Base-by-base conservation (phyloP, 257 asterid genomes). In the Ehretia macrophylla region DNA sequence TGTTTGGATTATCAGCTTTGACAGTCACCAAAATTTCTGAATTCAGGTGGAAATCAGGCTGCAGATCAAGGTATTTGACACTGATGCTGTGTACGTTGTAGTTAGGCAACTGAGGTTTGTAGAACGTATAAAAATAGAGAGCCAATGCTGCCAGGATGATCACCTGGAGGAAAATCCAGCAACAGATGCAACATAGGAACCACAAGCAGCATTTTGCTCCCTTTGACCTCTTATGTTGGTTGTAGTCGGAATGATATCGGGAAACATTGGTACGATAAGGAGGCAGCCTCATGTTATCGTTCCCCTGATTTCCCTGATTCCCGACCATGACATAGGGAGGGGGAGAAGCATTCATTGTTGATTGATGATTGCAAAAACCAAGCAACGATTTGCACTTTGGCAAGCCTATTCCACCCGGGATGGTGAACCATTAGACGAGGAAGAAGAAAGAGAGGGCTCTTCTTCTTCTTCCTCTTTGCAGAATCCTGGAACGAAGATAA, bases 1-100 rank as follows among this genome's bases (percentile, higher is more conserved):
- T 65, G 67, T 86, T 86, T 0, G 84, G 87, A 11, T 86, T 86
- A 1, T 77, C 73, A 0, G 84, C 83, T 58, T 48, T 55, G 22
- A 84, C 67, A 0, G 62, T 53, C 4, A 81, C 53, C 8, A 42
- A 32, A 55, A 86, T 22, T 22, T 42, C 75, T 0, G 80, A 51
- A n/a, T 22, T 51, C 45, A 83, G 63, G 78, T 68, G 77, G 56
- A 68, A 73, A 68, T 84, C 81, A 0, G 81, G 77, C 18, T 49
- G 61, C 0, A 76, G 50, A 11, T 65, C 56, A n/a, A 86, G 68
- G 19, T 74, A 50, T 18, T 77, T 78, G n/a, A 86, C 77, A 22
- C 64, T 63, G 1, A 86, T 22, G 52, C 40, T 22, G 32, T 62
- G 48, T 2, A 83, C 58, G 17, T 48, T 59, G 67, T 81, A 83